Base-by-base conservation (phyloP, 306 rosid genomes). In the cucumber (Cucumis sativus) region DNA sequence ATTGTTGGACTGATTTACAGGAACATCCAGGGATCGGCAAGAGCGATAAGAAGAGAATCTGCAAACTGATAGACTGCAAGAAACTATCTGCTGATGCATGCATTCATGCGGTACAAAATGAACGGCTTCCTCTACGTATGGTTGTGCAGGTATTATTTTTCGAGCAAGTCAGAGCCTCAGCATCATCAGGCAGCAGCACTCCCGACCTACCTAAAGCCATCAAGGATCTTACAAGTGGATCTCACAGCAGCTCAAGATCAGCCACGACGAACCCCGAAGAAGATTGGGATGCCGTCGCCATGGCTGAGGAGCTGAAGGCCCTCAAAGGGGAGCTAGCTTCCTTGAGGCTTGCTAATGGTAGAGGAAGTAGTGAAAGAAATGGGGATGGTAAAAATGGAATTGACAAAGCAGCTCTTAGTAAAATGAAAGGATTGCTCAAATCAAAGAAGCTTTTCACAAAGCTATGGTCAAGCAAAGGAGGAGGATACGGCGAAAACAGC, bases 51-150 rank as follows among this genome's bases (percentile, higher is more conserved):
- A 96, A 89, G 85, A 87, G 85, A 83, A 89, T 96, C 79, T 96
- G 99, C 92, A 91, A 89, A 84, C 81, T 96, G 85, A 92, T 96
- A 96, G 97, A 96, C 84, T 92, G 97, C 90, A 84, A 84, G 78
- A 96, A 85, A 79, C 87, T 96, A 18, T 96, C 99, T 0, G 96
- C 80, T 9, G 99, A 96, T 18, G 99, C 99, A 0, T 92, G 97
- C 81, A 63, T 89, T 90, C 99, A 96, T 18, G 99, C 96, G 0
- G 92, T 96, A 77, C 99, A 92, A 82, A 96, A 96, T 7, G 99
- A 96, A 92, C 87, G 99, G 83, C 93, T 96, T 6, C 99, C 99
- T 0, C 70, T 92, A 83, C 96, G 99, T 0, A 96, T 96, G 10
- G 93, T 96, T 8, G 97, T 96, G 87, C 99, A 96, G 85, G 92